Evolutionary conservation across 2,329 filamentous ascomycete species (phyloP).

Genomic region (Nothomitra cinnamomea): DNA sequence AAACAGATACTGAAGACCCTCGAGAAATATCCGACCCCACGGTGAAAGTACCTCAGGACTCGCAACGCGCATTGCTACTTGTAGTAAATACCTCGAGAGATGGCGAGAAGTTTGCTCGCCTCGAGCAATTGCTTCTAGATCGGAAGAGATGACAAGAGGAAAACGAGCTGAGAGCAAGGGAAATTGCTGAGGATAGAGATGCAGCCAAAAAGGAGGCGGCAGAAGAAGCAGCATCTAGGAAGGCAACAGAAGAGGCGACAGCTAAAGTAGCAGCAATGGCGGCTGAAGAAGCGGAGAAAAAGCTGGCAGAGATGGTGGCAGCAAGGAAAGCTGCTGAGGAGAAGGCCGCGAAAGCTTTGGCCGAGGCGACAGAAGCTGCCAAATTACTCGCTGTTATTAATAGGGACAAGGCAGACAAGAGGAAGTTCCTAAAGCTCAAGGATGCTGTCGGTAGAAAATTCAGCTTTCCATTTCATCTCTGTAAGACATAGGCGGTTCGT

Average conservation of each 20-base stretch:
- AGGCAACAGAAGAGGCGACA: constrained; percentile 20
- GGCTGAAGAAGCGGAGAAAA: constrained; percentile 16
- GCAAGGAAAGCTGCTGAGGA: constrained; percentile 16
- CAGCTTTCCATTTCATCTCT: constrained; percentile 76
- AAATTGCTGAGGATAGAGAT: constrained; percentile 35
- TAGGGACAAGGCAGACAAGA: constrained; percentile 33
- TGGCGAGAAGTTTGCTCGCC: constrained; percentile 40
- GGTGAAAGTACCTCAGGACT: too few relatives aligned
- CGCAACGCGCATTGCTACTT: too few relatives aligned
- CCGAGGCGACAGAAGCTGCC: constrained; percentile 12
- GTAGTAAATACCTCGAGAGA: constrained; percentile 33
- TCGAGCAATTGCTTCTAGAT: constrained; percentile 38
- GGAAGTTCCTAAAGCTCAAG: constrained; percentile 72
- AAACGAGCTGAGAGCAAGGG: constrained; percentile 12
- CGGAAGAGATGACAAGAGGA: constrained; percentile 15
- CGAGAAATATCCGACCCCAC: too few relatives aligned
- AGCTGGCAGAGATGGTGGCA: constrained; percentile 15
- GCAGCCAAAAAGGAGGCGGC: constrained; percentile 17
- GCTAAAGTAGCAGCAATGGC: constrained; percentile 21
- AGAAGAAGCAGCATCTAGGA: constrained; percentile 19
- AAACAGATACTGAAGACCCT: too few relatives aligned
- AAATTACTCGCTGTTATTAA: constrained; percentile 17
- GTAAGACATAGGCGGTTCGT: constrained; percentile 61
- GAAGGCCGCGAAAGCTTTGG: constrained; percentile 17
- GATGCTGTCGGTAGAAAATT: constrained; percentile 85